These are phyloP conservation scores for Leccinum pallidistipes DNA, from an alignment of 1,284 basidiomycete species.

Conservation along the genomic window DNA sequence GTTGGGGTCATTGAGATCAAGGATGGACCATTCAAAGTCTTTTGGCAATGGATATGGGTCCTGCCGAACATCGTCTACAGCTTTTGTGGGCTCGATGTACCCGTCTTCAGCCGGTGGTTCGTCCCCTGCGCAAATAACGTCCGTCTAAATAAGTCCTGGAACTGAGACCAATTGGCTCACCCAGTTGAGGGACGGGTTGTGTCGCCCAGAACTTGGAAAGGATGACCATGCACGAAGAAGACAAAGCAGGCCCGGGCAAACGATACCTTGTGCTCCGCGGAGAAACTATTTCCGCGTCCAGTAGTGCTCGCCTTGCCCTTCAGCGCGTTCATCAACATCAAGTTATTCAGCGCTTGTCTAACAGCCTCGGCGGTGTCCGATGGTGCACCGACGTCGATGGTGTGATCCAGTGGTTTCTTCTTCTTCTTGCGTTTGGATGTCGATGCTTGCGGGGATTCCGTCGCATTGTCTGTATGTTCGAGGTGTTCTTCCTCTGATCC, in stretches of 20 bases:
- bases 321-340: slow-evolving; percentile 73
- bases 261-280: slow-evolving; percentile 84
- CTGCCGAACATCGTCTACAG: slow-evolving; percentile 78
- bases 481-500: slow-evolving; percentile 39
- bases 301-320: slow-evolving; percentile 69
- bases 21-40: slow-evolving; percentile 89
- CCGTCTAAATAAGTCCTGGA: slow-evolving; percentile 2
- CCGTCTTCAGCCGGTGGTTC: slow-evolving; percentile 74
- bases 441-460: slow-evolving; percentile 36
- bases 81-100: slow-evolving; percentile 83
- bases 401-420: slow-evolving; percentile 55
- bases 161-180: slow-evolving; percentile 36
- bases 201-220: slow-evolving; percentile 85
- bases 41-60: slow-evolving; percentile 88
- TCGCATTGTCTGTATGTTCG: slow-evolving; percentile 24
- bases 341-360: slow-evolving; percentile 58
- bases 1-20: slow-evolving; percentile 79
- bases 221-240: slow-evolving; percentile 10
- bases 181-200: slow-evolving; percentile 90
- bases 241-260: not conserved
- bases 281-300: slow-evolving; percentile 73
- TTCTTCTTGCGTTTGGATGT: slow-evolving; percentile 69
- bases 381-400: slow-evolving; percentile 25
- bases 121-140: slow-evolving; percentile 51
- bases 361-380: slow-evolving; percentile 60